Evolutionary conservation across 2,329 filamentous ascomycete genomes (phyloP).

Genomic region (Aspergillus luchuensis): DNA sequence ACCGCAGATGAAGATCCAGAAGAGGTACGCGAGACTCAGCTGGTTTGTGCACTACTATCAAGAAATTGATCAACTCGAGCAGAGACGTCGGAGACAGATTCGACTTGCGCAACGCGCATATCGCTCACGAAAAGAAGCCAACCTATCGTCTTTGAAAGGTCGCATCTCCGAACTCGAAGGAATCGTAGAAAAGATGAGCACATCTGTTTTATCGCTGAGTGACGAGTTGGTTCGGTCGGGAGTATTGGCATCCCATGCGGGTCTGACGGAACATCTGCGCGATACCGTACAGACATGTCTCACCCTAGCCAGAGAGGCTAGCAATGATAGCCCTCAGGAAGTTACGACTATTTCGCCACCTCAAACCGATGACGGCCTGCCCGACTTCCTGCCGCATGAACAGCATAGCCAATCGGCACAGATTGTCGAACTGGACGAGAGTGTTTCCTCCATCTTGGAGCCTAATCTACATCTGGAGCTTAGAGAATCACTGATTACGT

Average conservation of each 20-base stretch:
- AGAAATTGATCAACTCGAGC: background rate
- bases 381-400: background rate
- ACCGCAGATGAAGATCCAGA: constrained; percentile 19
- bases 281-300: constrained; percentile 26
- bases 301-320: constrained; percentile 14
- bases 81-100: constrained; percentile 30
- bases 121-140: constrained; percentile 29
- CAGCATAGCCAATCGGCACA: background rate
- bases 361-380: background rate
- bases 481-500: background rate
- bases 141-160: constrained; percentile 19
- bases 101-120: constrained; percentile 31
- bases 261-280: constrained; percentile 18
- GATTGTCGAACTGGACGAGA: constrained; percentile 14
- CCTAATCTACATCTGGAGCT: background rate
- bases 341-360: constrained; percentile 2
- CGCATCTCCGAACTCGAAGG: constrained; percentile 25
- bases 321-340: constrained; percentile 5
- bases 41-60: background rate
- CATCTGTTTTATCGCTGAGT: constrained; percentile 25
- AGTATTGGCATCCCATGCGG: constrained; percentile 21
- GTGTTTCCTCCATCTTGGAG: background rate
- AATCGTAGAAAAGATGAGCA: constrained; percentile 27
- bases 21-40: constrained; percentile 17
- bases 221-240: constrained; percentile 26